Evolutionary conservation across 73 alveolate species (phyloP).

Genomic region (Paramecium caudatum): DNA sequence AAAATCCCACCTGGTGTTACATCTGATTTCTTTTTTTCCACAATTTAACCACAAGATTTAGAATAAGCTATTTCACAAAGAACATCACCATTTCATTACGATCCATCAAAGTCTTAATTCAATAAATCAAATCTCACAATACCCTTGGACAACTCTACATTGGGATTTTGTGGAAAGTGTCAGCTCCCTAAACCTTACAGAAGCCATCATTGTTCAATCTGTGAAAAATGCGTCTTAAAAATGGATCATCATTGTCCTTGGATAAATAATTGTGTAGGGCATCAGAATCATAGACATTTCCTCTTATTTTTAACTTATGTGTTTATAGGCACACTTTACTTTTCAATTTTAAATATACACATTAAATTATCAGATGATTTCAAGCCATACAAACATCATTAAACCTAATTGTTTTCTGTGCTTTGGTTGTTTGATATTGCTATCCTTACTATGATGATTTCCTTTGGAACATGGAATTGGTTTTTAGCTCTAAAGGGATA

Average conservation of each 20-base stretch:
- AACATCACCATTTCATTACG: not conserved
- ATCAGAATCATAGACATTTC: conserved; percentile 87
- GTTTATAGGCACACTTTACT: conserved; percentile 74
- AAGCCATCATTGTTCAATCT: conserved; percentile 91
- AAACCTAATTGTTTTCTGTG: conserved; percentile 35
- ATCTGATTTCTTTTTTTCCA: not conserved
- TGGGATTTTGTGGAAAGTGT: conserved; percentile 80
- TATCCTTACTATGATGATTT: conserved; percentile 70
- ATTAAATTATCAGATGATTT: not conserved
- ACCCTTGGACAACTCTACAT: not conserved
- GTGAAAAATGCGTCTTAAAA: conserved; percentile 85
- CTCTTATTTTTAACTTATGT: conserved; percentile 82
- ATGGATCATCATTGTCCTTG: conserved; percentile 97
- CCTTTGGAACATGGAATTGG: conserved; percentile 89
- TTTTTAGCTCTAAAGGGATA: conserved; percentile 80
- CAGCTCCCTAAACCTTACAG: conserved; percentile 87
- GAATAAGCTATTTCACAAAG: too few species aligned
- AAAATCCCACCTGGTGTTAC: conserved; percentile 19
- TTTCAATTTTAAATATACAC: conserved; percentile 73
- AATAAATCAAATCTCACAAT: not conserved
- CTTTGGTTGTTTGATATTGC: conserved; percentile 70
- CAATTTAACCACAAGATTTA: too few species aligned
- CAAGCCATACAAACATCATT: not conserved
- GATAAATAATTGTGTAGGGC: conserved; percentile 94
- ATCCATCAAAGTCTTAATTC: not conserved